A percentile compares a stretch with the other conserved stretches of the same genome.
Evolutionary conservation across 192 early-diverging fungal genomes (phyloP).

Genomic region (Backusella macrospora): DNA sequence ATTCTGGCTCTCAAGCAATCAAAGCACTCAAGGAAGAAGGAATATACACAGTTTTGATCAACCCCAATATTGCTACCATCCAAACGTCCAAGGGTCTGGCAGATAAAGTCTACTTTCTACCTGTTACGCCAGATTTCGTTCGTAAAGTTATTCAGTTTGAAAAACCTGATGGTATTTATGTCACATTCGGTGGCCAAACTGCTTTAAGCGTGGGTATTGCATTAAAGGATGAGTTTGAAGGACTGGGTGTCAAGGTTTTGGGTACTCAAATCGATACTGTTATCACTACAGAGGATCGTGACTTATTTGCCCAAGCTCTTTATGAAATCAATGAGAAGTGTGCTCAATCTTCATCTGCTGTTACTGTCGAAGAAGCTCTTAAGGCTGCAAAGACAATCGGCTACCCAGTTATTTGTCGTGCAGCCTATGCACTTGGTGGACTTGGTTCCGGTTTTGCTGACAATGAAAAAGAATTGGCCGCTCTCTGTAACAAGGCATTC

Average conservation of each 20-base stretch:
- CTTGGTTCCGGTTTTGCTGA: constrained; percentile 97
- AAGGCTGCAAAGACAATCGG: constrained; percentile 86
- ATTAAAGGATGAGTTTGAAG: constrained; percentile 90
- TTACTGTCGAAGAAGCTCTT: constrained; percentile 83
- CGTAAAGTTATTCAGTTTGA: constrained; percentile 95
- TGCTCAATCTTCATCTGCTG: constrained; percentile 84
- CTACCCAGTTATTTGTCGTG: constrained; percentile 95
- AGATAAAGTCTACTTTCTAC: constrained; percentile 97
- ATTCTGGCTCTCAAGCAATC: constrained; percentile 96
- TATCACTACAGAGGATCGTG: constrained; percentile 97
- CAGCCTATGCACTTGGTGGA: constrained; percentile 95
- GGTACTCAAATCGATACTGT: constrained; percentile 95
- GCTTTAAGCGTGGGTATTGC: constrained; percentile 97
- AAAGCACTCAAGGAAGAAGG: constrained; percentile 98
- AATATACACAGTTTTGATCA: constrained; percentile 97
- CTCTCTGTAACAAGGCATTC: constrained; percentile 86
- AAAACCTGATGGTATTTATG: constrained; percentile 97
- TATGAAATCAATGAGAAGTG: constrained; percentile 89
- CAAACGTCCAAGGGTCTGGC: constrained; percentile 97
- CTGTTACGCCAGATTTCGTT: constrained; percentile 93
- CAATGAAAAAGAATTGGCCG: constrained; percentile 80
- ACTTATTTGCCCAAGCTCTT: constrained; percentile 88
- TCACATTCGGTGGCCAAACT: constrained; percentile 98
- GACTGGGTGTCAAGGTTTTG: constrained; percentile 87
- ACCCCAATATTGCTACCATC: constrained; percentile 99